phyloP scores from a whole-genome alignment of 2,329 filamentous ascomycete genomes.

The Trichoderma atrobrunneum region DNA sequence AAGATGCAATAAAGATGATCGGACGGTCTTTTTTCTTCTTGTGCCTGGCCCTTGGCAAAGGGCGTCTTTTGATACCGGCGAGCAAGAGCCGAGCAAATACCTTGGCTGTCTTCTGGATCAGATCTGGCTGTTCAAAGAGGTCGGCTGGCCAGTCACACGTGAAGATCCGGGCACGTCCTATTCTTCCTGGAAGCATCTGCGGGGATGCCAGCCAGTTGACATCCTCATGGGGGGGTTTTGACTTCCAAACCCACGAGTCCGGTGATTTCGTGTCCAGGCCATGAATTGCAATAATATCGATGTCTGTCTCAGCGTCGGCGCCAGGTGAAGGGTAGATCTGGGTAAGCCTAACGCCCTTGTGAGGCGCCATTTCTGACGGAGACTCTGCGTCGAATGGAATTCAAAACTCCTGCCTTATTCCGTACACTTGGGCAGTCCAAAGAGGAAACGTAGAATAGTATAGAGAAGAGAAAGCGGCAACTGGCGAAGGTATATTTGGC shows the following conservation, averaged over 20 bases:
- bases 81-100: conserved; percentile 27
- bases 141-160: conserved; percentile 31
- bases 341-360: neutral
- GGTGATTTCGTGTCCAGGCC: conserved; percentile 32
- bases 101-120: conserved; percentile 21
- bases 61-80: conserved; percentile 23
- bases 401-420: neutral
- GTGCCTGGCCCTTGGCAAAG: neutral
- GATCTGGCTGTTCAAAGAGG: conserved; percentile 22
- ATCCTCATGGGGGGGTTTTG: neutral
- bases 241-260: conserved; percentile 29
- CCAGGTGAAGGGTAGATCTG: neutral
- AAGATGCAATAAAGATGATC: conserved; percentile 35
- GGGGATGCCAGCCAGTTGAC: conserved; percentile 30
- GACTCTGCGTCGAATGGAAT: neutral
- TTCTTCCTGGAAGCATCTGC: conserved; percentile 26
- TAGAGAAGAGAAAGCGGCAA: neutral
- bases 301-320: conserved; percentile 11
- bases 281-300: conserved; percentile 38
- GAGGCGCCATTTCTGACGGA: neutral
- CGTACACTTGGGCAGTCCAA: neutral
- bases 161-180: conserved; percentile 27
- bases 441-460: neutral
- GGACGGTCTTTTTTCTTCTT: conserved; percentile 21
- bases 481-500: neutral